Evolutionary conservation across 2,329 filamentous ascomycete genomes (phyloP), one percentile per base, ranked within the genome.

Genomic region (Aspergillus fumigatus): DNA sequence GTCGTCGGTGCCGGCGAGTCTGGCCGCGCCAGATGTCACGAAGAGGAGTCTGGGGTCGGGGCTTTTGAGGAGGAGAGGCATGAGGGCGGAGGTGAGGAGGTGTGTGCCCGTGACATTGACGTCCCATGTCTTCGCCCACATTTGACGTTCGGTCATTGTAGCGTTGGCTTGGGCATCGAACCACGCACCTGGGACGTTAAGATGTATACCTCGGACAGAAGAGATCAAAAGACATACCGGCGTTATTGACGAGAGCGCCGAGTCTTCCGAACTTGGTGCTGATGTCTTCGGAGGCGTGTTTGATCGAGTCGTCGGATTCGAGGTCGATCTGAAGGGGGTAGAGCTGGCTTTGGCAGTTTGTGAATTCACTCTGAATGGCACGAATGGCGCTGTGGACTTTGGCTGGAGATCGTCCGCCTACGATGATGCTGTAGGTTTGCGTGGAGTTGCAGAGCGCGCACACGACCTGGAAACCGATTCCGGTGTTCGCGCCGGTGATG

Each of bases 401-500:
- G 2, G 75, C 70, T 0, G 79, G 25, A 1, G 73, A 77, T 1
- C 85, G 80, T 41, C 77, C 78, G 32, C 84, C 84, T 3, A 88
- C 65, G 25, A 86, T 65, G 55, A 88, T 76, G 8, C 79, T 74
- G 67, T 86, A 87, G 1, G 77, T n/a, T 8, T 70, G 71, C 0
- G 66, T 29, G 0, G 84, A 83, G 10, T 71, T 60, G 48, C 77
- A 72, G 0, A 88, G 72, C n/a, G n/a, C n/a, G n/a, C n/a, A n/a
- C n/a, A n/a, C n/a, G n/a, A 23, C 78, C 61, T 87, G 80, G 40
- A 79, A 80, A 2, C 86, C 85, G 21, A 88, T 78, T 17, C 84
- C 84, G 0, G 80, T 85, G 62, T 85, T 87, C 58, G 76, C 84
- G 38, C 85, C 84, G 1, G 84, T 87, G 59, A 87, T 79, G 47